Evolutionary conservation across 2,329 filamentous ascomycete species (phyloP).

Genomic region (Alternaria triticina): DNA sequence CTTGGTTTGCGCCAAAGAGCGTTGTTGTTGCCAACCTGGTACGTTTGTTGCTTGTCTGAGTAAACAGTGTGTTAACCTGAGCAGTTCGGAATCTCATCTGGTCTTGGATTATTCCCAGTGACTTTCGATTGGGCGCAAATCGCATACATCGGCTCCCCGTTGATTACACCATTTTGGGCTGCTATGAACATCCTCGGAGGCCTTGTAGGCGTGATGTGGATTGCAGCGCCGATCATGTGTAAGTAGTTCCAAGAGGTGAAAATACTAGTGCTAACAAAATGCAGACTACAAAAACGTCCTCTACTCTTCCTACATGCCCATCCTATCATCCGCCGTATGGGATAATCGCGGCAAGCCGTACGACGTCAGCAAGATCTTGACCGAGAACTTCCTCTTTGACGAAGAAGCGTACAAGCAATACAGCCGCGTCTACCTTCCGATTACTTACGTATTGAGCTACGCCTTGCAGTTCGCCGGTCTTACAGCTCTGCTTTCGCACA

Average conservation of each 20-base stretch:
- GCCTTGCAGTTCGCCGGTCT: conserved; percentile 85
- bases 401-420: conserved; percentile 77
- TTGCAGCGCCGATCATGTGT: conserved; percentile 77
- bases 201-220: conserved; percentile 83
- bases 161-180: conserved; percentile 86
- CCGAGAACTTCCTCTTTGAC: conserved; percentile 78
- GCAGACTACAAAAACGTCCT: conserved; percentile 79
- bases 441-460: conserved; percentile 87
- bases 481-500: conserved; percentile 80
- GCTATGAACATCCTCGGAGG: conserved; percentile 84
- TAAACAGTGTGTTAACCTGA: conserved; percentile 6
- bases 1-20: conserved; percentile 86
- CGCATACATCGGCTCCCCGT: conserved; percentile 82
- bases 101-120: conserved; percentile 80
- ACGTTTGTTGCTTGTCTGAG: conserved; percentile 20
- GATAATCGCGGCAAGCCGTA: conserved; percentile 83
- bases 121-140: conserved; percentile 94
- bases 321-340: conserved; percentile 82
- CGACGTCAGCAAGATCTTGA: conserved; percentile 81
- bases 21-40: conserved; percentile 82
- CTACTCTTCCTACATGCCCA: conserved; percentile 85
- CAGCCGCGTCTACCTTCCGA: conserved; percentile 82
- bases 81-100: conserved; percentile 80
- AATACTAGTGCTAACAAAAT: conserved; percentile 11
- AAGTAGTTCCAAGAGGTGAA: conserved; percentile 19